Conservation (phyloP, 805 yeast species). For the Teunomyces tritomae region DNA sequence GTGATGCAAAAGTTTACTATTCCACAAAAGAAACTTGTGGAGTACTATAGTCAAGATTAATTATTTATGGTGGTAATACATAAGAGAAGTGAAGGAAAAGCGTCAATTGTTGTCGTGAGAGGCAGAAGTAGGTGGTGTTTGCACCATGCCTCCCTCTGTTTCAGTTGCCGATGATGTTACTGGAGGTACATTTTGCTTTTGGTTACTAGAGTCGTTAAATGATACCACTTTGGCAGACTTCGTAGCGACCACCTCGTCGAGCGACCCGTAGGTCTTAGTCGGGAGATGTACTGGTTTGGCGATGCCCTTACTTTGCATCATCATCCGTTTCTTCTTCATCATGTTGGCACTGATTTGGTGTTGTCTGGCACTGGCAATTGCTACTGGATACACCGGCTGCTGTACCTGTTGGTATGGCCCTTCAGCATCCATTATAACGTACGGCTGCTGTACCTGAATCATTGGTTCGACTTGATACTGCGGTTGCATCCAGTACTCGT, state of each 20-base stretch:
- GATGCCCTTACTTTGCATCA: constrained; percentile 13
- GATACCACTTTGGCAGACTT: constrained; percentile 1
- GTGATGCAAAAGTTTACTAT: constrained; percentile 37
- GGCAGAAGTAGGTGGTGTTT: constrained; percentile 12
- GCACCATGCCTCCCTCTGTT: constrained; percentile 7
- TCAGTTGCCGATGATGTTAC: constrained; percentile 5
- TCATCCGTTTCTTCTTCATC: constrained; percentile 32
- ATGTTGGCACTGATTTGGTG: constrained; percentile 31
- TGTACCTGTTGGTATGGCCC: constrained; percentile 1
- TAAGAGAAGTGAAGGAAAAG: neutral
- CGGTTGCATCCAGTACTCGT: constrained; percentile 16
- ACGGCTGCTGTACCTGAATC: constrained; percentile 12
- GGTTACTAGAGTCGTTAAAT: constrained; percentile 2
- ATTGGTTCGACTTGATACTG: constrained; percentile 8
- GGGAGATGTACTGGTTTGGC: constrained; percentile 4
- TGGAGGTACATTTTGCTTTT: constrained; percentile 3
- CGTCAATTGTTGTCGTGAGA: constrained; percentile 7
- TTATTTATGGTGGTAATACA: neutral
- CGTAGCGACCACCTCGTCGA: constrained; percentile 1
- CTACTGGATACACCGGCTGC: constrained; percentile 4
- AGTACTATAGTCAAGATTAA: constrained; percentile 36
- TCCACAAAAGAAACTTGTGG: constrained; percentile 47
- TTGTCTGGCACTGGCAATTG: constrained; percentile 24
- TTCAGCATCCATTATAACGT: constrained; percentile 15
- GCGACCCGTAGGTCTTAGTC: neutral